Conservation (phyloP, 2,329 filamentous ascomycete species). For the Colletotrichum sojae region DNA sequence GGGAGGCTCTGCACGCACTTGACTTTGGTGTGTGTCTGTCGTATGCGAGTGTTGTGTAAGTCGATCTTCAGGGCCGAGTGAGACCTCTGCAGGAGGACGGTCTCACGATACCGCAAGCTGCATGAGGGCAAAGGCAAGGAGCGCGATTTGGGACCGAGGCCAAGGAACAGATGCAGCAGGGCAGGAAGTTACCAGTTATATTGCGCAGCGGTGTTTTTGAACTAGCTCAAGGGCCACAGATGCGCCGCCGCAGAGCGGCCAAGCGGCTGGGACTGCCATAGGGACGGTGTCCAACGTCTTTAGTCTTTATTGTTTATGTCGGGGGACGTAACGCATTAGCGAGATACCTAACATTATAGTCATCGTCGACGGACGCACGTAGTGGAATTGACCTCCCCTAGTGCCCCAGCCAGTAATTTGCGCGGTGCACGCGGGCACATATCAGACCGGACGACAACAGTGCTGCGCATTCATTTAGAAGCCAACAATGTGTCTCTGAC, state of each 20-base stretch:
- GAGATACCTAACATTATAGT: neutral
- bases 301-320: neutral
- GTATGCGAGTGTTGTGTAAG: constrained; percentile 21
- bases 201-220: constrained; percentile 4
- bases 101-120: constrained; percentile 12
- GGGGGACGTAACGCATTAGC: too few species aligned
- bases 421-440: constrained; percentile 27
- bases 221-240: constrained; percentile 15
- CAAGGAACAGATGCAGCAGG: too few species aligned
- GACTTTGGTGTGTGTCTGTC: constrained; percentile 11
- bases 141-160: neutral
- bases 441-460: constrained; percentile 23
- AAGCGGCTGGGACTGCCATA: neutral
- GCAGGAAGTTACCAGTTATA: too few species aligned
- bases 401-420: constrained; percentile 38
- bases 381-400: constrained; percentile 33
- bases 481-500: neutral
- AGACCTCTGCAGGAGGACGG: constrained; percentile 25
- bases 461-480: constrained; percentile 19
- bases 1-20: constrained; percentile 19
- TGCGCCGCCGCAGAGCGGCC: constrained; percentile 11
- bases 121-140: constrained; percentile 21
- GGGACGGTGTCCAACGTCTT: neutral
- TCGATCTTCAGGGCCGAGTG: constrained; percentile 25
- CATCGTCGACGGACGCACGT: neutral